Base-by-base conservation (phyloP, 2,329 filamentous ascomycete genomes). In the Coccinonectria pachysandricola region DNA sequence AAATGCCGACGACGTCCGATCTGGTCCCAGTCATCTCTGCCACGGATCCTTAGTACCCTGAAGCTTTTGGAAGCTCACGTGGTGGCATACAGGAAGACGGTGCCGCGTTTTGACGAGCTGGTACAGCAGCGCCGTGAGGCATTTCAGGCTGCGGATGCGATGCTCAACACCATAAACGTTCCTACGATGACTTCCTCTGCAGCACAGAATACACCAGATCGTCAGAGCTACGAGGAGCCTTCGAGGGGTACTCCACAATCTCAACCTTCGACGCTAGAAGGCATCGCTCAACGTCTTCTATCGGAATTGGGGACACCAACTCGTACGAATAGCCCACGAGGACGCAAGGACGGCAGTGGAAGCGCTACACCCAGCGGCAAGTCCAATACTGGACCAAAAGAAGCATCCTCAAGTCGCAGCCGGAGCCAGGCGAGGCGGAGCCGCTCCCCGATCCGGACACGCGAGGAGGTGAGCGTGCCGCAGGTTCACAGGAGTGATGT, bases 21-120 rank as follows among this genome's bases (percentile, higher is more conserved):
- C 27, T 78, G 65, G 72, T 56, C 49, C 23, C 56, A 50, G 37
- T 61, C 55, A 34, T 61, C 62, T 24, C 52, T 68, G 12, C 68
- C 64, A 12, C 62, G 61, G 15, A 59, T 83, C 4, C 60, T 81
- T 9, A 51, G 53, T 2, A 59, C 76, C 12, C 52, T 87, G 1
- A 67, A 74, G 36, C 56, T 52, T 6, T 62, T 87, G 1, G 65
- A 72, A 8, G 64, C 72, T 13, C 74, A 84, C 46, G 66, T 82
- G 8, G 53, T 61, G 9, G 57, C 58, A 2, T 85, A 79, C 58
- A 70, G 73, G 27, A 59, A 62, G 23, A 68, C 71, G 5, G 67
- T 87, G 6, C 72, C 79, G 0, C 71, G 81, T 19, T 87, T 86
- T 46, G 76, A 84, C 26, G 74, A 80, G 19, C 62, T 86, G 3